Conservation (phyloP, 164 flowering plant species). For the Houttuynia cordata region DNA sequence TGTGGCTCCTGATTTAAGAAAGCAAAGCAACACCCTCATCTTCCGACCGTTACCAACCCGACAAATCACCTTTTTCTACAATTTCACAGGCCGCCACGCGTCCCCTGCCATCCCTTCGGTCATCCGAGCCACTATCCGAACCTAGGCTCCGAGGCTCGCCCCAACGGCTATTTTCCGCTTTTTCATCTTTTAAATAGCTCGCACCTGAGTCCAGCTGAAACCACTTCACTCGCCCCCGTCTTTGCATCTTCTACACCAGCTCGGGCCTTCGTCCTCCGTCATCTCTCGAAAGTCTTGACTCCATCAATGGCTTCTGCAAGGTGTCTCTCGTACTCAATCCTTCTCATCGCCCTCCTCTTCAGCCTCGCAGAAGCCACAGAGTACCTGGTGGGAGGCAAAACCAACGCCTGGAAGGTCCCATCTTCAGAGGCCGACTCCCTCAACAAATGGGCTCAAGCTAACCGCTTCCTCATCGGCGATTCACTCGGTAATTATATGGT, state of each 20-base stretch:
- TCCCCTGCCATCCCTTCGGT: not conserved
- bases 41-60: too few relatives aligned
- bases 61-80: too few relatives aligned
- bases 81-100: too few relatives aligned
- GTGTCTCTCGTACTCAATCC: not conserved
- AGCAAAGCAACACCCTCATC: too few relatives aligned
- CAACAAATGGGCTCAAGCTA: conserved; percentile 34
- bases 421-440: conserved; percentile 26
- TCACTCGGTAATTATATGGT: conserved; percentile 30
- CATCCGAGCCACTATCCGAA: conserved; percentile 2
- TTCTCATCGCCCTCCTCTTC: conserved; percentile 12
- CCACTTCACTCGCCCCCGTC: not conserved
- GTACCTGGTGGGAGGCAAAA: conserved; percentile 33
- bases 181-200: conserved; percentile 1
- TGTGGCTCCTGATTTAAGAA: too few relatives aligned
- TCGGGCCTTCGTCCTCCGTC: too few relatives aligned
- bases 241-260: too few relatives aligned
- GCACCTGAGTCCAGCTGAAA: not conserved
- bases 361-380: conserved; percentile 25
- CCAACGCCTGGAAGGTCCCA: conserved; percentile 41
- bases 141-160: not conserved
- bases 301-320: conserved; percentile 1
- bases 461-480: conserved; percentile 40
- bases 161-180: conserved; percentile 10
- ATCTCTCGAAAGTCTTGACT: too few relatives aligned